Base-by-base conservation (phyloP, 2,329 filamentous ascomycete genomes). In the Penicillium capsulatum region DNA sequence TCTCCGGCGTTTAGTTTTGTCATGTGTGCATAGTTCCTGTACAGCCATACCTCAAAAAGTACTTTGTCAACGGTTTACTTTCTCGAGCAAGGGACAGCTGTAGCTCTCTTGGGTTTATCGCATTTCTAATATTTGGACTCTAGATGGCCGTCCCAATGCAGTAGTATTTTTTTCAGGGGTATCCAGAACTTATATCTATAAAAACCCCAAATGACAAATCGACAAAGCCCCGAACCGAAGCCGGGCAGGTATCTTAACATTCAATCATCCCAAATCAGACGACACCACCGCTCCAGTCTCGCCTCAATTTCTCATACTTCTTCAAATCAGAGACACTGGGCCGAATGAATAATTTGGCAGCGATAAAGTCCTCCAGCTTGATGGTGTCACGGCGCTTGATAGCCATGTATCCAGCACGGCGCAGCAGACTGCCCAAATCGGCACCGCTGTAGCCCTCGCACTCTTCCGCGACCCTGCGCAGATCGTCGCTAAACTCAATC, bases 381-480 rank as follows among this genome's bases (percentile, higher is more conserved):
- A 81, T 72, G 8, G 55, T 57, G 47, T 68, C 69, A 13, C 67
- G 60, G 10, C 74, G 60, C 48, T 70, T 68, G 28, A 81, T 69
- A 20, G 79, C 77, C 32, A 69, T 66, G 55, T 78, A 74, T 17
- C 75, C 79, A 7, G 81, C 81, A 48, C 77, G 74, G 9, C 77
- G 66, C 11, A 83, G 54, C 49, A 84, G 55, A 38, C 73, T 74
- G 10, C 74, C 75, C 36, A 84, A 55, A 67, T 84, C 81, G 0
- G 81, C 81, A 50, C 81, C 81, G 37, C 84, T 91, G 63, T 91
- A 97, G 16, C 86, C 80, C 7, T 77, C 72, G 61, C 90, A 96
- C 8, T 80, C 81, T 20, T 77, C 71, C 0, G 86, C 91, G 3
- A 95, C 73, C 3, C 67, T 65, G 3, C 78, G 78, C 1, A 92